Evolutionary conservation across 441 rosid genomes (phyloP).

Genomic region (Flueggea neowawraea): DNA sequence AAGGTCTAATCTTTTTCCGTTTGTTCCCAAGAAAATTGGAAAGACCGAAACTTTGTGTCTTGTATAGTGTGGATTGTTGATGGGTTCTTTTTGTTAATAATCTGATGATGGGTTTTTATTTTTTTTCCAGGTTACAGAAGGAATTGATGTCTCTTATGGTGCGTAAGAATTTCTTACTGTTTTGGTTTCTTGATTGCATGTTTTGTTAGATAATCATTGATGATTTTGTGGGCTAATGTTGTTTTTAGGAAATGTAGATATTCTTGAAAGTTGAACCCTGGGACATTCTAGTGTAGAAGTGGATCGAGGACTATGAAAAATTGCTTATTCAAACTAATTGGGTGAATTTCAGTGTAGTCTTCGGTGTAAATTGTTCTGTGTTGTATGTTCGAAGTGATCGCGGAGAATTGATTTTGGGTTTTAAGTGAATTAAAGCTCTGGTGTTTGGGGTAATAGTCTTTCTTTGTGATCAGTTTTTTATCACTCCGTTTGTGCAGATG

Average conservation of each 20-base stretch:
- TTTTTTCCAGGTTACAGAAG: conserved; percentile 52
- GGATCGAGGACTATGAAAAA: too few relatives aligned
- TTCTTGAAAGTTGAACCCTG: too few relatives aligned
- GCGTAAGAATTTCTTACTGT: conserved; percentile 8
- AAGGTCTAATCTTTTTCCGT: conserved; percentile 27
- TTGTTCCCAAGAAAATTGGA: conserved; percentile 4
- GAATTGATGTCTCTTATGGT: conserved; percentile 72
- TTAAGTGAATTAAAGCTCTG: too few relatives aligned
- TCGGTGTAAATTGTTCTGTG: too few relatives aligned
- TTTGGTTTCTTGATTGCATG: background rate
- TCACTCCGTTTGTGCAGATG: conserved; percentile 33
- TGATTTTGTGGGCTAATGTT: background rate
- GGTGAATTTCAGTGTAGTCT: too few relatives aligned
- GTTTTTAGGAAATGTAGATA: background rate
- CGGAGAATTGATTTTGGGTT: too few relatives aligned
- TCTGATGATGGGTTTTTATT: background rate
- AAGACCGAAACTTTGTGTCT: background rate
- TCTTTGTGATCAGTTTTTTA: too few relatives aligned
- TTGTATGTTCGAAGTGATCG: too few relatives aligned
- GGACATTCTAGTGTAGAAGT: too few relatives aligned
- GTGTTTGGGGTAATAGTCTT: too few relatives aligned
- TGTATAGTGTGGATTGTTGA: background rate
- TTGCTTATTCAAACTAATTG: too few relatives aligned
- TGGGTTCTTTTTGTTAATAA: background rate
- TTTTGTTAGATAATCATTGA: background rate